phyloP scores from a whole-genome alignment of 1,284 basidiomycete species.

The Tranzscheliella williamsii region DNA sequence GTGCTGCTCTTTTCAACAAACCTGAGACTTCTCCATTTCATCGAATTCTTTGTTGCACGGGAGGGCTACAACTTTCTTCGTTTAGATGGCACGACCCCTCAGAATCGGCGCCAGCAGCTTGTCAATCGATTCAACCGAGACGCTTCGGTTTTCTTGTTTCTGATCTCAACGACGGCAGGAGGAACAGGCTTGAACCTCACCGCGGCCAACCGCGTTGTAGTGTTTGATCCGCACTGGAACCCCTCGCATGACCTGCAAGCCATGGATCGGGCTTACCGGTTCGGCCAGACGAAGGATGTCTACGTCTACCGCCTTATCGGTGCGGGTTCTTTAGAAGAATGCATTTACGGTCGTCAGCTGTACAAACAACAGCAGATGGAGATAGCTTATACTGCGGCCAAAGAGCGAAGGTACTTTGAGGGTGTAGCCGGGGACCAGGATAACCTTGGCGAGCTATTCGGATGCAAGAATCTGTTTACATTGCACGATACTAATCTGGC shows the following conservation, averaged over 20 bases:
- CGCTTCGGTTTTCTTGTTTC: constrained; percentile 73
- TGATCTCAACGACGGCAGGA: constrained; percentile 77
- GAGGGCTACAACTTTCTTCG: constrained; percentile 72
- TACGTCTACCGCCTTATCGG: constrained; percentile 46
- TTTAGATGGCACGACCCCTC: constrained; percentile 70
- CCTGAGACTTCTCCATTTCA: constrained; percentile 76
- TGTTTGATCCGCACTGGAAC: constrained; percentile 79
- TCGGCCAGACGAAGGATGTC: constrained; percentile 54
- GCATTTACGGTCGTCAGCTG: constrained; percentile 77
- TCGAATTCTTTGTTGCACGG: constrained; percentile 71
- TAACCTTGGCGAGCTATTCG: constrained; percentile 79
- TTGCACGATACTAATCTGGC: constrained; percentile 68
- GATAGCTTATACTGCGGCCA: constrained; percentile 69
- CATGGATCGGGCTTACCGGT: constrained; percentile 74
- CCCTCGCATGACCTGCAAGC: constrained; percentile 87
- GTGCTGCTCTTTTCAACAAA: constrained; percentile 74
- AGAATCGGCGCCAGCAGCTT: constrained; percentile 63
- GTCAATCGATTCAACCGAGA: constrained; percentile 81
- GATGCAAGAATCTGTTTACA: constrained; percentile 77
- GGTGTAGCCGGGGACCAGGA: constrained; percentile 76
- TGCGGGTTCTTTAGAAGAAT: constrained; percentile 52
- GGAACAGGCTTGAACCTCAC: constrained; percentile 85
- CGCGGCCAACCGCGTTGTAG: constrained; percentile 83
- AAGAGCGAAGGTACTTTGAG: constrained; percentile 70
- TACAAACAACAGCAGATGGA: constrained; percentile 89